Conservation (phyloP, 2,329 filamentous ascomycete genomes). For the Akanthomyces dipterigenus region DNA sequence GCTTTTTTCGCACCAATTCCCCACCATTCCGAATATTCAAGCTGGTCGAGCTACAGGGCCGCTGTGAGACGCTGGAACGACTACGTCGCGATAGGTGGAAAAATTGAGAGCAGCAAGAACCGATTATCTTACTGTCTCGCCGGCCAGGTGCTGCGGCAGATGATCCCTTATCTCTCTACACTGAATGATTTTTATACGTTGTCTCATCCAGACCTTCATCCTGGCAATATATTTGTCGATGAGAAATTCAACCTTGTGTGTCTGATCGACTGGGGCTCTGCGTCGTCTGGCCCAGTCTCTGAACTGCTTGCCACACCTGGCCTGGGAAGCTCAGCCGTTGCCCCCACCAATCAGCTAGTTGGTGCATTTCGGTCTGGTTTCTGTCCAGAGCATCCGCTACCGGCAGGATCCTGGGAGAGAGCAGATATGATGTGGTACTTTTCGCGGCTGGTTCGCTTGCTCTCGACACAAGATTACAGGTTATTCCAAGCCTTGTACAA, state of each 20-base stretch:
- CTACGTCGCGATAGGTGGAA: slow-evolving; percentile 17
- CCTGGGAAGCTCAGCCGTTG: background rate
- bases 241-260: slow-evolving; percentile 19
- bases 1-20: slow-evolving; percentile 24
- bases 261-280: slow-evolving; percentile 21
- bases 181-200: slow-evolving; percentile 12
- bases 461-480: slow-evolving; percentile 16
- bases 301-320: slow-evolving; percentile 10
- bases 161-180: slow-evolving; percentile 18
- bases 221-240: slow-evolving; percentile 21
- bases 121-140: slow-evolving; percentile 11
- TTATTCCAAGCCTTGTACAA: slow-evolving; percentile 14
- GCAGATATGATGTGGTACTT: slow-evolving; percentile 16
- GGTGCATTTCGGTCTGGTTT: slow-evolving; percentile 13
- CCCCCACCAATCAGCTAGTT: slow-evolving; percentile 3
- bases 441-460: slow-evolving; percentile 13
- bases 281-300: slow-evolving; percentile 14
- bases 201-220: slow-evolving; percentile 20
- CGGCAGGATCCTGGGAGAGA: slow-evolving; percentile 7
- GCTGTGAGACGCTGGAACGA: slow-evolving; percentile 14
- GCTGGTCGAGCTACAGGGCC: slow-evolving; percentile 14
- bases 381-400: background rate
- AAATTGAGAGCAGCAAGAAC: slow-evolving; percentile 21
- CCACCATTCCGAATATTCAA: slow-evolving; percentile 18
- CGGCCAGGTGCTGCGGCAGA: slow-evolving; percentile 18